A percentile compares a stretch with the other conserved stretches of the same genome.
Conservation (phyloP, 805 yeast genomes). For the Nakazawaea laoshanensis region DNA sequence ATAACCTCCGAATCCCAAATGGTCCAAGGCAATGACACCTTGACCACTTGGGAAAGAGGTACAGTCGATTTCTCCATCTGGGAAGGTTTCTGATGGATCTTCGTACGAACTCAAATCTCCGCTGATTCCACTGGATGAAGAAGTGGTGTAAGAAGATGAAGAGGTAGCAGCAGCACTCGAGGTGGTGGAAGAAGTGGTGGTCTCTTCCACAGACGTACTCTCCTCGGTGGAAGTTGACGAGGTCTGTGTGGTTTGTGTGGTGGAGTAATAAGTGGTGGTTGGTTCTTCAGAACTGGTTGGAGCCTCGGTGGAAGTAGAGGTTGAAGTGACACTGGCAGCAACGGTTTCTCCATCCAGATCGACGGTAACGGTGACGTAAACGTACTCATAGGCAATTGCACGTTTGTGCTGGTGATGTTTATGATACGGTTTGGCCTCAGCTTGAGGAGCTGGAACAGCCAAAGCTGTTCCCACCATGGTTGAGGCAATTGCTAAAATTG, state of each 20-base stretch:
- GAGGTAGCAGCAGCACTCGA: constrained; percentile 16
- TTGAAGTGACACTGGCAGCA: constrained; percentile 22
- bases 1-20: constrained; percentile 76
- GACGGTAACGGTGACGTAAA: constrained; percentile 46
- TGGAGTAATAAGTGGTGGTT: constrained; percentile 20
- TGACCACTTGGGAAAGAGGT: constrained; percentile 67
- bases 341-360: constrained; percentile 39
- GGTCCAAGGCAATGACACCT: constrained; percentile 72
- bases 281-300: constrained; percentile 17
- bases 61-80: constrained; percentile 68
- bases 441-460: constrained; percentile 29
- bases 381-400: constrained; percentile 40
- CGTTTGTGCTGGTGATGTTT: constrained; percentile 56
- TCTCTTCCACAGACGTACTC: constrained; percentile 13
- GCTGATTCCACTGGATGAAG: constrained; percentile 26
- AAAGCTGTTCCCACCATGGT: constrained; percentile 15
- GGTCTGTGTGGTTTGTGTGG: constrained; percentile 12
- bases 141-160: constrained; percentile 18
- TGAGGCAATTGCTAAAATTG: constrained; percentile 17
- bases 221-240: constrained; percentile 15
- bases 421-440: constrained; percentile 34
- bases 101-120: constrained; percentile 57
- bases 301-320: constrained; percentile 15
- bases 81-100: constrained; percentile 52
- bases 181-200: constrained; percentile 23